Conservation (phyloP, 2,329 filamentous ascomycete species). For the Aspergillus sp. region DNA sequence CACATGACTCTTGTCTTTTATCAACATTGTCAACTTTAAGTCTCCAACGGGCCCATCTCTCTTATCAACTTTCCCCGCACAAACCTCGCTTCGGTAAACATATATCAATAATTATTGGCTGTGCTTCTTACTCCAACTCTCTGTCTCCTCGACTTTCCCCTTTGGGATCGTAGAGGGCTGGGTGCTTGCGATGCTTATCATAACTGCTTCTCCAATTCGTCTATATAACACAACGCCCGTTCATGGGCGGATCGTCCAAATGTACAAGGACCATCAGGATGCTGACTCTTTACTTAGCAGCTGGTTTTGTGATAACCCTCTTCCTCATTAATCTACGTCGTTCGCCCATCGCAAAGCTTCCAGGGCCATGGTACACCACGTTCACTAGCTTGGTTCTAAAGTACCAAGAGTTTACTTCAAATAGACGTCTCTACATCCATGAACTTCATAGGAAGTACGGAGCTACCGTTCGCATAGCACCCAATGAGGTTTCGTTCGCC, state of each 20-base stretch:
- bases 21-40: neutral
- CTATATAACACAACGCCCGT: neutral
- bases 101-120: neutral
- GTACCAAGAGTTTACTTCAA: slow-evolving; percentile 31
- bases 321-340: slow-evolving; percentile 1
- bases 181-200: neutral
- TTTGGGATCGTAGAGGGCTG: neutral
- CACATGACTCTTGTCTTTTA: neutral
- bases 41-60: neutral
- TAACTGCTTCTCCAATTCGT: neutral
- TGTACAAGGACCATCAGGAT: neutral
- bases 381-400: slow-evolving; percentile 31
- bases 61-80: slow-evolving; percentile 6
- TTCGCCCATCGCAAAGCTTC: slow-evolving; percentile 18
- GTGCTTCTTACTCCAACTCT: slow-evolving; percentile 1
- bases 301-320: neutral
- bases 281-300: slow-evolving; percentile 5
- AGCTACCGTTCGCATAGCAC: slow-evolving; percentile 27
- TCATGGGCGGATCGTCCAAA: neutral
- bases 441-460: slow-evolving; percentile 28
- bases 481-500: slow-evolving; percentile 32
- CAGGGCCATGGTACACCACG: slow-evolving; percentile 30
- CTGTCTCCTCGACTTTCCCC: neutral
- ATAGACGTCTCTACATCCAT: slow-evolving; percentile 29
- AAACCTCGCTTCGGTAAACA: neutral